Evolutionary conservation across 2,329 filamentous ascomycete genomes (phyloP).

Genomic region (Calonectria ilicicola): DNA sequence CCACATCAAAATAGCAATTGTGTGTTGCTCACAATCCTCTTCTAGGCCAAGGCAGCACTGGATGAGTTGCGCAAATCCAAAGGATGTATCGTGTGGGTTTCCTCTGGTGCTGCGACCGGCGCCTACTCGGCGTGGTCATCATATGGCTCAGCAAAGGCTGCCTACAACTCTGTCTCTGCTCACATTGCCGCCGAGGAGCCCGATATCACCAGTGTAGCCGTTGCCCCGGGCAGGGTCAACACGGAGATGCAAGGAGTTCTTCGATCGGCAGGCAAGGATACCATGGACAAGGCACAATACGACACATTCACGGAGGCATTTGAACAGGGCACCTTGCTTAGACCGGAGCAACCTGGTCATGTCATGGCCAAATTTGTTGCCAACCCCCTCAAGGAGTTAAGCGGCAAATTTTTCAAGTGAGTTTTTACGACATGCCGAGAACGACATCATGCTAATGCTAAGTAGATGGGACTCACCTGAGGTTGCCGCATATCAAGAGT

Average conservation of each 20-base stretch:
- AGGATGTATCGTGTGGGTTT: constrained; percentile 82
- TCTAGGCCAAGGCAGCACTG: constrained; percentile 77
- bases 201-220: constrained; percentile 76
- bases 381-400: constrained; percentile 73
- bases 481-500: constrained; percentile 65
- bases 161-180: constrained; percentile 80
- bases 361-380: constrained; percentile 86
- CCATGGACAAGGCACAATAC: constrained; percentile 70
- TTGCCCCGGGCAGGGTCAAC: constrained; percentile 85
- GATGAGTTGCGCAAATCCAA: constrained; percentile 74
- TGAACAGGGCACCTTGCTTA: constrained; percentile 77
- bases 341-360: constrained; percentile 85
- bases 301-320: constrained; percentile 77
- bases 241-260: constrained; percentile 92
- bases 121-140: constrained; percentile 81
- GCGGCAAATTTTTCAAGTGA: constrained; percentile 80
- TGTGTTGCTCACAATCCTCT: constrained; percentile 22
- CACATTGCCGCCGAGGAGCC: constrained; percentile 84
- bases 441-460: constrained; percentile 31
- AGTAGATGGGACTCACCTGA: constrained; percentile 56
- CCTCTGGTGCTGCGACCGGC: constrained; percentile 78
- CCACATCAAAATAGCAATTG: neutral
- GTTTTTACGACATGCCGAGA: constrained; percentile 41
- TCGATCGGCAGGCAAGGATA: constrained; percentile 67
- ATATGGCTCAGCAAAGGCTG: constrained; percentile 87